Base-by-base conservation (phyloP, 441 rosid species). In the Adansonia grandidieri region DNA sequence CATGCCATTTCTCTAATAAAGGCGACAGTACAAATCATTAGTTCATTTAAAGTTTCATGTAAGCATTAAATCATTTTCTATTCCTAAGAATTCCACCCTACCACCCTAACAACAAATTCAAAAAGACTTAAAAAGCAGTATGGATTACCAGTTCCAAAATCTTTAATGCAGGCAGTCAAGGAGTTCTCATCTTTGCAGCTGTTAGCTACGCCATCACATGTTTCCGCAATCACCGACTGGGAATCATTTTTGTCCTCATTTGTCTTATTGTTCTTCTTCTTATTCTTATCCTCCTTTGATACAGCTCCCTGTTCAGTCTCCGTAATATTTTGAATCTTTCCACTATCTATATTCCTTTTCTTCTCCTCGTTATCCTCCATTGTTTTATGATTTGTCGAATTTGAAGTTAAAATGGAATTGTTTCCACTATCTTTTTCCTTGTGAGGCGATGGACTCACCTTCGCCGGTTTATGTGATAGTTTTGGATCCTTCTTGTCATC, bases 111-210 rank as follows among this genome's bases (percentile, higher is more conserved):
- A 71, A 4, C 22, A 50, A 84, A 74, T 32, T 71, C 32, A 37
- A 57, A 71, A 13, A 57, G 51, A 0, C 28, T 6, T 8, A 58
- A 48, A 37, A 51, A 8, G 14, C 57, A 72, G 56, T 8, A 56
- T 10, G 73, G 77, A 61, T 80, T 89, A 91, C 97, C 98, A 67
- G 72, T 71, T 5, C 83, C 85, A 71, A 76, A 83, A 70, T 75
- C 74, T 81, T 79, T 84, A 81, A 90, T 83, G 85, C 98, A 94
- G 48, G 95, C 96, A 71, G 80, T 81, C 80, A 89, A 77, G 2
- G 77, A 72, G n/a, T 73, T 73, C 70, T 37, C 75, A 60, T 81
- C 86, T 7, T 22, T 75, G 57, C 91, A 94, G 65, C 58, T 54
- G 37, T 83, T 77, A 75, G 73, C 79, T 37, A 83, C 72, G 37